Conservation (phyloP, 495 filamentous ascomycete species). For the Tuber calosporum region DNA sequence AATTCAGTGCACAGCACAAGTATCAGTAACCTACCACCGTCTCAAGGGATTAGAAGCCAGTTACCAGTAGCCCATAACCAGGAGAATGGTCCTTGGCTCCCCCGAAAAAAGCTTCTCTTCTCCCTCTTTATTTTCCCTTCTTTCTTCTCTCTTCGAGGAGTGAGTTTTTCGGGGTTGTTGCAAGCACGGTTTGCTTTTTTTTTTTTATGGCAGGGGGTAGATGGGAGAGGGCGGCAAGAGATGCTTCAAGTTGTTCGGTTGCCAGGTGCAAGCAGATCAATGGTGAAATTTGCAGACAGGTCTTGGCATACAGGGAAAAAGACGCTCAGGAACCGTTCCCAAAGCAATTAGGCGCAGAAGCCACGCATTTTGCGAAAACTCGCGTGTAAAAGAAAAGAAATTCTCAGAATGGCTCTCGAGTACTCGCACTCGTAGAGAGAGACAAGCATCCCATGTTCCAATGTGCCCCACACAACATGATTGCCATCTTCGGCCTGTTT, state of each 20-base stretch:
- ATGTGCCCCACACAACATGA: too few species aligned
- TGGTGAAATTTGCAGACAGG: not conserved
- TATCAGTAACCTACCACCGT: not conserved
- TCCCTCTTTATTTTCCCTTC: not conserved
- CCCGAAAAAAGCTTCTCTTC: not conserved
- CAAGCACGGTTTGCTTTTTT: too few species aligned
- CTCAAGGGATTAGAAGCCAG: not conserved
- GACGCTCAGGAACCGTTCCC: constrained; percentile 28
- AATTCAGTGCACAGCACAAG: not conserved
- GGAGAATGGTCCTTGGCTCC: not conserved
- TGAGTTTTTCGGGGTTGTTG: too few species aligned
- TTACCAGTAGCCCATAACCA: not conserved
- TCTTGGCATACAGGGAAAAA: constrained; percentile 26
- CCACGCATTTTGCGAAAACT: constrained; percentile 14
- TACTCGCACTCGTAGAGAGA: too few species aligned
- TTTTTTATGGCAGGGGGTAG: too few species aligned
- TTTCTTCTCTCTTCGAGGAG: not conserved
- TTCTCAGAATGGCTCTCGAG: too few species aligned
- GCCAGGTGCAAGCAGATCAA: not conserved
- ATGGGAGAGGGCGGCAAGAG: too few species aligned
- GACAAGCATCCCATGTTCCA: too few species aligned
- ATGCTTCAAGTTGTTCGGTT: not conserved
- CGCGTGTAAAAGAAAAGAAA: constrained; percentile 14
- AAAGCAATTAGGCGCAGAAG: constrained; percentile 28
- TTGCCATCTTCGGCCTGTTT: too few species aligned